Conservation (phyloP, 352 stramenopile genomes). For the Bremia lactucae region DNA sequence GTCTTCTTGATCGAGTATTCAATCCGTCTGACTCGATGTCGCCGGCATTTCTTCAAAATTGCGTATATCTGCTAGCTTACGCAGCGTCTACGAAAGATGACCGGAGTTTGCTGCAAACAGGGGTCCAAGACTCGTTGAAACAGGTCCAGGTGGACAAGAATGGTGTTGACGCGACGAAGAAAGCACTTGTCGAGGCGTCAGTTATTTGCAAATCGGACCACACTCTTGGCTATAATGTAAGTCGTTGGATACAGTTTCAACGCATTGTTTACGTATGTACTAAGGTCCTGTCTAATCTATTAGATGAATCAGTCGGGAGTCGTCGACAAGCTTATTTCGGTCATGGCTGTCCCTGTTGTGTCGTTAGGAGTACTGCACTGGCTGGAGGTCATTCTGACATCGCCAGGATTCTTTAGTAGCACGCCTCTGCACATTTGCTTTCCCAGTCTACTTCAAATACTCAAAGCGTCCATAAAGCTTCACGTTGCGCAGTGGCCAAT, state of each 20-base stretch:
- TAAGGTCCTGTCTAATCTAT: too few species aligned
- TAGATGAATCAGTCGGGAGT: conserved; percentile 83
- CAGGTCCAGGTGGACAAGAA: conserved; percentile 36
- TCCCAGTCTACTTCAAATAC: conserved; percentile 60
- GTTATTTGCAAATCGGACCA: conserved; percentile 75
- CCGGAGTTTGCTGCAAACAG: conserved; percentile 55
- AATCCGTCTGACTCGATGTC: conserved; percentile 60
- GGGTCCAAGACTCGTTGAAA: conserved; percentile 9
- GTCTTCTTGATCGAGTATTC: conserved; percentile 70
- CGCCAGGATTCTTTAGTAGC: conserved; percentile 68
- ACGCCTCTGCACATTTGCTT: conserved; percentile 82
- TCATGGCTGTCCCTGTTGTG: conserved; percentile 74
- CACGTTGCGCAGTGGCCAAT: conserved; percentile 78
- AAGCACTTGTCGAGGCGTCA: conserved; percentile 59
- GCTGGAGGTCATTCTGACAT: conserved; percentile 68
- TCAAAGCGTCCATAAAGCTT: conserved; percentile 69
- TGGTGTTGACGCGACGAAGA: conserved; percentile 53
- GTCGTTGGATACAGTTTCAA: too few species aligned
- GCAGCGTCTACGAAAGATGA: conserved; percentile 67
- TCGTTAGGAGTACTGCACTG: conserved; percentile 81
- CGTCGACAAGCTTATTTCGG: conserved; percentile 63
- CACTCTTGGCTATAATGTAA: conserved; percentile 80
- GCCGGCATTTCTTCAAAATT: conserved; percentile 48
- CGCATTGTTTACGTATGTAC: too few species aligned
- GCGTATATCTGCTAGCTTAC: conserved; percentile 62